Conservation (phyloP, 2,329 filamentous ascomycete species). For the Westerdykella aurantiaca region DNA sequence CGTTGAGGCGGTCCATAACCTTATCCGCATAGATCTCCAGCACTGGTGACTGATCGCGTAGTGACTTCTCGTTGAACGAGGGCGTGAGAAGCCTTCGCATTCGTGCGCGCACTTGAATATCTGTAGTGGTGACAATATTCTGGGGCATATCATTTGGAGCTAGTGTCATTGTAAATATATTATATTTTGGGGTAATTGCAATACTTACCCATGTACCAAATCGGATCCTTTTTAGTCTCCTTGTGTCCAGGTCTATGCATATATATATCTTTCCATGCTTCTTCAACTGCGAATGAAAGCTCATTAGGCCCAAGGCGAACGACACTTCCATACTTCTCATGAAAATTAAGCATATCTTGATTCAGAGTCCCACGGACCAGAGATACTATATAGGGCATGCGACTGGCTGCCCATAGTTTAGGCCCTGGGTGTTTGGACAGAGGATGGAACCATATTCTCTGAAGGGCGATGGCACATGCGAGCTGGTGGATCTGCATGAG, state of each 20-base stretch:
- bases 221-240: constrained; percentile 3
- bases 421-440: no score
- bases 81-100: constrained; percentile 6
- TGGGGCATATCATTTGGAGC: constrained; percentile 6
- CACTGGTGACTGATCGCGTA: constrained; percentile 2
- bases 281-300: constrained; percentile 5
- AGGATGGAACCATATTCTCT: no score
- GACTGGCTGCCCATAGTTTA: constrained; percentile 5
- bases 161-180: no score
- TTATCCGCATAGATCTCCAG: constrained; percentile 1
- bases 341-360: constrained; percentile 3
- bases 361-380: constrained; percentile 1
- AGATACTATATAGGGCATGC: constrained; percentile 4
- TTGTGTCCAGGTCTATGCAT: neutral
- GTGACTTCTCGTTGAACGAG: constrained; percentile 3
- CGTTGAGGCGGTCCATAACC: constrained; percentile 4
- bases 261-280: constrained; percentile 10
- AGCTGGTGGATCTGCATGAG: no score
- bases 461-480: no score
- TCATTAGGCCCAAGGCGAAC: constrained; percentile 7
- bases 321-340: constrained; percentile 5
- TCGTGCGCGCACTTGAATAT: constrained; percentile 4
- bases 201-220: no score
- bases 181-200: no score
- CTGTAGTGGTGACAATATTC: constrained; percentile 10